These are phyloP conservation scores for Aureobasidium uvarum DNA, from an alignment of 2,329 filamentous ascomycete genomes.

Conservation along the genomic window DNA sequence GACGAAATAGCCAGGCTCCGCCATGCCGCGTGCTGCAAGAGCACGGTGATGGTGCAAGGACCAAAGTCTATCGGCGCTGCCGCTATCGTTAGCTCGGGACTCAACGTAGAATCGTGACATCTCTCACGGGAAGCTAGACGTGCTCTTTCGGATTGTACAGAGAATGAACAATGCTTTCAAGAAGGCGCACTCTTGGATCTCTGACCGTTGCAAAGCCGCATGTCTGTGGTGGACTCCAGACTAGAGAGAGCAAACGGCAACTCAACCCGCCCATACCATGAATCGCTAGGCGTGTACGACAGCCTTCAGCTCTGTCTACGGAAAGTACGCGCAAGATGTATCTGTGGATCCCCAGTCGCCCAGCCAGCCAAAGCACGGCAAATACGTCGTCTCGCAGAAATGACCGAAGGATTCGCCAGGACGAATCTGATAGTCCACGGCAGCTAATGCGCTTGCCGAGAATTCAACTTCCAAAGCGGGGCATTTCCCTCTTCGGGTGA, in stretches of 20 bases:
- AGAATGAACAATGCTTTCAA: neutral
- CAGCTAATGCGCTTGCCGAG: constrained; percentile 7
- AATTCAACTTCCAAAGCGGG: neutral
- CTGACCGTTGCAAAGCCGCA: constrained; percentile 1
- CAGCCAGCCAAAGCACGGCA: constrained; percentile 10
- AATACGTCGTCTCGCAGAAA: constrained; percentile 12
- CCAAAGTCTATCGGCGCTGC: neutral
- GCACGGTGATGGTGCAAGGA: neutral
- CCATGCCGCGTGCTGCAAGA: neutral
- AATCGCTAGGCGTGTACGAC: neutral
- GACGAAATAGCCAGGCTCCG: constrained; percentile 3
- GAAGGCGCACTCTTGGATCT: neutral
- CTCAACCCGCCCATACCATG: neutral
- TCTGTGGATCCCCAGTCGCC: constrained; percentile 1
- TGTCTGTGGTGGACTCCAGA: neutral
- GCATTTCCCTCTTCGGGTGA: constrained; percentile 11
- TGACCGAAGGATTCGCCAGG: neutral
- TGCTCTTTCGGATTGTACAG: neutral
- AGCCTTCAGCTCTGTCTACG: neutral
- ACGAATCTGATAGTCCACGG: constrained; percentile 13
- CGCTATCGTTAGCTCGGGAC: neutral
- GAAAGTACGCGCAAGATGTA: neutral
- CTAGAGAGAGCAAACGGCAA: neutral
- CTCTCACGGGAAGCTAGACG: neutral
- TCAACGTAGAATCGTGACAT: neutral